These are phyloP conservation scores for Colletotrichum cereale DNA, from an alignment of 2,329 filamentous ascomycete genomes.

Conservation along the genomic window DNA sequence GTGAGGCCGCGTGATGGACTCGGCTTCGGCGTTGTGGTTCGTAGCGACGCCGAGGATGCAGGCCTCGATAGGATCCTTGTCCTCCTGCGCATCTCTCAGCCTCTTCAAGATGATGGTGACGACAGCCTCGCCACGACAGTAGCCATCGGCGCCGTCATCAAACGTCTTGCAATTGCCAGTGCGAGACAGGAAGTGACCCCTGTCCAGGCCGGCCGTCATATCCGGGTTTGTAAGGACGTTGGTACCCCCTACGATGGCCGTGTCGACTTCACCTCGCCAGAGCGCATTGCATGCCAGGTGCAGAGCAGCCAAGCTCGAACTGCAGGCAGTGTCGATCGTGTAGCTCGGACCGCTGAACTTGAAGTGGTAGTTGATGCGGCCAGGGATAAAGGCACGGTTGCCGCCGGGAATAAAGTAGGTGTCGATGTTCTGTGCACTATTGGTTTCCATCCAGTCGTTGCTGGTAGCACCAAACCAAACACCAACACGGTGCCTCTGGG, in stretches of 20 bases:
- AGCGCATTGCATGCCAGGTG: conserved; percentile 69
- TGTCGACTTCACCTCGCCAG: conserved; percentile 73
- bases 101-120: conserved; percentile 57
- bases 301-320: conserved; percentile 79
- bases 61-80: conserved; percentile 51
- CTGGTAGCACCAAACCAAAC: conserved; percentile 82
- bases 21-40: conserved; percentile 56
- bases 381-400: conserved; percentile 64
- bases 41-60: conserved; percentile 53
- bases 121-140: conserved; percentile 61
- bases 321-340: conserved; percentile 83
- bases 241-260: conserved; percentile 81
- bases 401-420: conserved; percentile 67
- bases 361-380: conserved; percentile 82
- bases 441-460: conserved; percentile 84
- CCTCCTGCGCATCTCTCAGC: conserved; percentile 54
- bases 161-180: conserved; percentile 84
- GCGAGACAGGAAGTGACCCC: conserved; percentile 82
- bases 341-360: conserved; percentile 80
- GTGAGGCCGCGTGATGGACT: conserved; percentile 54
- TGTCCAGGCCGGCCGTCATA: conserved; percentile 80
- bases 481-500: conserved; percentile 69
- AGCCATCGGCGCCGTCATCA: conserved; percentile 70
- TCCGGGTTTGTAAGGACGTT: conserved; percentile 85
- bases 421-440: conserved; percentile 74